Conservation (phyloP, 192 early-diverging fungal genomes). For the Coemansia sp. region DNA sequence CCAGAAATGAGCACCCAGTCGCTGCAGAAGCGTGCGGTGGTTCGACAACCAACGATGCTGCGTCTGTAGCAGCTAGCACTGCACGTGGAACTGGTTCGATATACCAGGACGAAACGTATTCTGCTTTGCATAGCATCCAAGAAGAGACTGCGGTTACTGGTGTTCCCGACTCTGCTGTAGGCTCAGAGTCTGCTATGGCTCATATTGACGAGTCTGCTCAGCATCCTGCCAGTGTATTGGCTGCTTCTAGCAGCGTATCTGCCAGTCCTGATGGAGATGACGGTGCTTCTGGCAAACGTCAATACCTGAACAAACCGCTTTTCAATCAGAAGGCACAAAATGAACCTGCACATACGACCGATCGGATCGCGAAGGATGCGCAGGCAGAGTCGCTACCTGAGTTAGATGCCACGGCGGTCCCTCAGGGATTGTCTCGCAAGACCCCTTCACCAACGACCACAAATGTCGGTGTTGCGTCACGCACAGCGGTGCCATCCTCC, state of each 20-base stretch:
- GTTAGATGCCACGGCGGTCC: too few relatives aligned
- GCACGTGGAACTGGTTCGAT: not conserved
- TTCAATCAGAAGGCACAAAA: not conserved
- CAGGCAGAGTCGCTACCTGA: not conserved
- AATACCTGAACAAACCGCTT: conserved; percentile 34
- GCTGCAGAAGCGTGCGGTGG: not conserved
- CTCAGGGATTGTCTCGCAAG: too few relatives aligned
- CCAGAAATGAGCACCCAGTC: not conserved
- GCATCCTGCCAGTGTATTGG: not conserved
- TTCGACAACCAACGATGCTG: not conserved
- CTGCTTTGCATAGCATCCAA: conserved; percentile 20
- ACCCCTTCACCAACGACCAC: too few relatives aligned
- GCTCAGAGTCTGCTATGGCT: conserved; percentile 1
- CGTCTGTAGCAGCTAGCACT: not conserved
- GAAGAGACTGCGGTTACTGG: conserved; percentile 5
- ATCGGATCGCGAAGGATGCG: too few relatives aligned
- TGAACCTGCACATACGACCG: too few relatives aligned
- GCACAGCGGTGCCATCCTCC: not conserved
- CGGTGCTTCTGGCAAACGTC: conserved; percentile 9
- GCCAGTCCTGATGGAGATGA: not conserved
- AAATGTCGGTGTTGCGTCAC: too few relatives aligned
- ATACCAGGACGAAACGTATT: not conserved
- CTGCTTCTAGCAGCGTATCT: not conserved
- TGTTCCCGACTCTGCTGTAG: conserved; percentile 4
- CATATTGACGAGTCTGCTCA: not conserved